Conservation (phyloP, 371 early-diverging fungal genomes). For the Catenaria anguillulae region DNA sequence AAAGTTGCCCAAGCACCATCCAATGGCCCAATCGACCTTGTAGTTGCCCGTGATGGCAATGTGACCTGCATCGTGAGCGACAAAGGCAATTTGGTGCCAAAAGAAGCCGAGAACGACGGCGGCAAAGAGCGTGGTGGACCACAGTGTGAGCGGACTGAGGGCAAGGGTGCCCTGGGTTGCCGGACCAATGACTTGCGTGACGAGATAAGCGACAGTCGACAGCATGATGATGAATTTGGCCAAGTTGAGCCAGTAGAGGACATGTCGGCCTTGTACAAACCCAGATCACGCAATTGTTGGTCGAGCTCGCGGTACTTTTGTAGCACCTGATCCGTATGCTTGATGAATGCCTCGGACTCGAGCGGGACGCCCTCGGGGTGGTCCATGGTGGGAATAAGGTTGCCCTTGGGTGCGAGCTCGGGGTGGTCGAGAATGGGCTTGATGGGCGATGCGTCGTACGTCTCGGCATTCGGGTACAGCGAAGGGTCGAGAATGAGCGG, state of each 20-base stretch:
- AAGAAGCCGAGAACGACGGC: constrained; percentile 49
- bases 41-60: constrained; percentile 66
- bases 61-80: constrained; percentile 91
- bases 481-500: constrained; percentile 3
- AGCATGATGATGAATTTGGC: constrained; percentile 47
- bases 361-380: constrained; percentile 1
- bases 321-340: constrained; percentile 17
- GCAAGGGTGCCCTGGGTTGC: neutral
- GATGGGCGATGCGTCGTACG: neutral
- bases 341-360: neutral
- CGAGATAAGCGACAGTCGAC: constrained; percentile 36
- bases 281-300: constrained; percentile 34
- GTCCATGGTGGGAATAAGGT: neutral
- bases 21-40: constrained; percentile 60
- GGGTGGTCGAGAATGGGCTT: constrained; percentile 4
- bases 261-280: constrained; percentile 59
- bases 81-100: constrained; percentile 88
- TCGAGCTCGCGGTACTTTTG: constrained; percentile 49
- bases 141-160: neutral
- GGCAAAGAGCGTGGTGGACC: constrained; percentile 23
- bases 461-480: neutral
- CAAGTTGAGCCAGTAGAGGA: constrained; percentile 56
- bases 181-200: constrained; percentile 20
- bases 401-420: neutral
- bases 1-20: constrained; percentile 62